These are phyloP conservation scores for Neurospora hispaniola DNA, from an alignment of 495 filamentous ascomycete species.

Conservation along the genomic window DNA sequence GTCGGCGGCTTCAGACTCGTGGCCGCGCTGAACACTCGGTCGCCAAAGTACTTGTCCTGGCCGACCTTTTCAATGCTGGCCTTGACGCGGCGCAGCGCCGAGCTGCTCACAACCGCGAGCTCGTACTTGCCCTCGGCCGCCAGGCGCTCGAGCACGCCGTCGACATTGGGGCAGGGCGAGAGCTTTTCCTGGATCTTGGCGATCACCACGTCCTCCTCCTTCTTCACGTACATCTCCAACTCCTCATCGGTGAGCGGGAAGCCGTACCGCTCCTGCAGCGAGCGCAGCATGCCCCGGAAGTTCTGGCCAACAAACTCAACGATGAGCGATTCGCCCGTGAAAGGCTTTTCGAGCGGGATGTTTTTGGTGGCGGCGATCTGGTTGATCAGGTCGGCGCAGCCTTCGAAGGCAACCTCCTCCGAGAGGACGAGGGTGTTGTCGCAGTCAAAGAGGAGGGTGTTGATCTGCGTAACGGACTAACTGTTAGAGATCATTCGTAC, in stretches of 20 bases:
- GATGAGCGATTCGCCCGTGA: conserved; percentile 71
- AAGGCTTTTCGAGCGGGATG: conserved; percentile 49
- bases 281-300: conserved; percentile 78
- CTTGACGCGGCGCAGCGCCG: conserved; percentile 65
- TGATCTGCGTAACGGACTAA: conserved; percentile 14
- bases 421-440: conserved; percentile 96
- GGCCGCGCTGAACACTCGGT: conserved; percentile 76
- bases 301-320: conserved; percentile 90
- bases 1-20: conserved; percentile 67
- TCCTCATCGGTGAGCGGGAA: conserved; percentile 59
- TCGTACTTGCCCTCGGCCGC: conserved; percentile 54
- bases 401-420: conserved; percentile 86
- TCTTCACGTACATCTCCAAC: conserved; percentile 63
- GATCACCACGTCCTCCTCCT: conserved; percentile 77
- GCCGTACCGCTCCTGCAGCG: conserved; percentile 64
- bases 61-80: conserved; percentile 74
- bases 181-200: conserved; percentile 65
- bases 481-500: not conserved
- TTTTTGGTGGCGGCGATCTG: conserved; percentile 64
- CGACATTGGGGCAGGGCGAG: conserved; percentile 61
- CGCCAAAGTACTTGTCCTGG: conserved; percentile 71
- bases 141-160: conserved; percentile 55
- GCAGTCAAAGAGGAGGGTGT: conserved; percentile 77
- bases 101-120: conserved; percentile 73
- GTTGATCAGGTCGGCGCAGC: conserved; percentile 87